phyloP scores from a whole-genome alignment of 352 stramenopile species.

The Phytopythium boreale region DNA sequence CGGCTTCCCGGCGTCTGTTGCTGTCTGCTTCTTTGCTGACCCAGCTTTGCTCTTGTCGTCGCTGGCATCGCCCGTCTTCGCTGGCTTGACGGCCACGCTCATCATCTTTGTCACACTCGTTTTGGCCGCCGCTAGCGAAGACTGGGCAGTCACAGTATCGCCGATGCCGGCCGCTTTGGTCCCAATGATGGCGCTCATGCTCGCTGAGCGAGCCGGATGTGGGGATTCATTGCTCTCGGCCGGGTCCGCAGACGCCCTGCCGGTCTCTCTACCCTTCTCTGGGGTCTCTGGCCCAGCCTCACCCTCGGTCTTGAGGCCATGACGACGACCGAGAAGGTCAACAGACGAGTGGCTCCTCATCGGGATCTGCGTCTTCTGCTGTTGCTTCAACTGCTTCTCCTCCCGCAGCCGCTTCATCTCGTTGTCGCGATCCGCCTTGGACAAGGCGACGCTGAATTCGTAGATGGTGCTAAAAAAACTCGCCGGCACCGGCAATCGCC shows the following conservation, averaged over 20 bases:
- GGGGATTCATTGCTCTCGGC: conserved; percentile 8
- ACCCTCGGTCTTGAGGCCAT: conserved; percentile 9
- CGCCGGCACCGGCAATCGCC: conserved; percentile 35
- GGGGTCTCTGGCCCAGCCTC: conserved; percentile 21
- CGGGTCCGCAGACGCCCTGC: conserved; percentile 24
- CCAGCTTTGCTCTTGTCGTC: conserved; percentile 9
- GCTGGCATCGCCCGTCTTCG: not conserved
- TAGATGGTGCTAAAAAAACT: conserved; percentile 77
- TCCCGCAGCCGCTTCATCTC: conserved; percentile 67
- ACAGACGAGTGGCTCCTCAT: conserved; percentile 27
- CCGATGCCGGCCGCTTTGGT: not conserved
- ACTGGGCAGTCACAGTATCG: not conserved
- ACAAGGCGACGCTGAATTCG: conserved; percentile 76
- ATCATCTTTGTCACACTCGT: conserved; percentile 8
- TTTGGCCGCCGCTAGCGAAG: conserved; percentile 4
- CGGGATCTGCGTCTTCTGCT: conserved; percentile 39
- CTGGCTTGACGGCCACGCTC: conserved; percentile 3
- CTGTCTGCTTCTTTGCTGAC: conserved; percentile 11
- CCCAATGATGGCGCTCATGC: conserved; percentile 11
- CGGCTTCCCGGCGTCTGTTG: conserved; percentile 6
- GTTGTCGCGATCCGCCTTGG: conserved; percentile 74
- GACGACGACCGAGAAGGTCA: conserved; percentile 16
- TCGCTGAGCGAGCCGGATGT: conserved; percentile 2
- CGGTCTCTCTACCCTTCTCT: conserved; percentile 23
- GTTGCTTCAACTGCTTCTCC: conserved; percentile 53